phyloP scores from a whole-genome alignment of 1,284 basidiomycete species.

The Moesziomyces sp. region DNA sequence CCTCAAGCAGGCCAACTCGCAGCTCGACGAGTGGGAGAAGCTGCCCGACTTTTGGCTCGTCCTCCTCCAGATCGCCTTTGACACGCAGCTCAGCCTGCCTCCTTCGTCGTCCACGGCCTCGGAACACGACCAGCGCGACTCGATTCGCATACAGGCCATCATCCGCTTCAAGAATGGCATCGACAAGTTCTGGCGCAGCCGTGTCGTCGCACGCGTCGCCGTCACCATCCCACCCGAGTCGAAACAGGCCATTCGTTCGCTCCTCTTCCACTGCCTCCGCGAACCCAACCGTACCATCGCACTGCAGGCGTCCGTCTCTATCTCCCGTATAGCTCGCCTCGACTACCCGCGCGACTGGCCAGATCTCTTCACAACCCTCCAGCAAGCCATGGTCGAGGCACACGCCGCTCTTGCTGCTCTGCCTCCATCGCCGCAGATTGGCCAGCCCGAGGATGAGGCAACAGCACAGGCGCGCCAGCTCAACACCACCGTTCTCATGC shows the following conservation, averaged over 20 bases:
- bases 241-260: slow-evolving; percentile 55
- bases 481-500: slow-evolving; percentile 55
- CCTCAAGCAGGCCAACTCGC: slow-evolving; percentile 34
- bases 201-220: slow-evolving; percentile 53
- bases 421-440: slow-evolving; percentile 32
- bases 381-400: slow-evolving; percentile 55
- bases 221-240: slow-evolving; percentile 55
- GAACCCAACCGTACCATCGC: slow-evolving; percentile 61
- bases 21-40: slow-evolving; percentile 58
- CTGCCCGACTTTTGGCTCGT: slow-evolving; percentile 55
- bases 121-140: slow-evolving; percentile 21
- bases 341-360: slow-evolving; percentile 66
- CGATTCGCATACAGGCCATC: slow-evolving; percentile 58
- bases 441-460: slow-evolving; percentile 23
- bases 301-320: slow-evolving; percentile 59
- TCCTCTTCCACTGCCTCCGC: slow-evolving; percentile 55
- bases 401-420: slow-evolving; percentile 36
- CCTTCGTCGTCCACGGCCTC: slow-evolving; percentile 8
- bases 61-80: slow-evolving; percentile 60
- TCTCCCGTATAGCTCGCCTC: slow-evolving; percentile 59
- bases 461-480: slow-evolving; percentile 19
- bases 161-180: slow-evolving; percentile 67
- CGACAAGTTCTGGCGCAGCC: slow-evolving; percentile 63
- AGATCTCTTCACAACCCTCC: slow-evolving; percentile 53
- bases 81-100: slow-evolving; percentile 22